These are phyloP conservation scores for Gossypium australe DNA, from an alignment of 345 rosid genomes.

Conservation along the genomic window DNA sequence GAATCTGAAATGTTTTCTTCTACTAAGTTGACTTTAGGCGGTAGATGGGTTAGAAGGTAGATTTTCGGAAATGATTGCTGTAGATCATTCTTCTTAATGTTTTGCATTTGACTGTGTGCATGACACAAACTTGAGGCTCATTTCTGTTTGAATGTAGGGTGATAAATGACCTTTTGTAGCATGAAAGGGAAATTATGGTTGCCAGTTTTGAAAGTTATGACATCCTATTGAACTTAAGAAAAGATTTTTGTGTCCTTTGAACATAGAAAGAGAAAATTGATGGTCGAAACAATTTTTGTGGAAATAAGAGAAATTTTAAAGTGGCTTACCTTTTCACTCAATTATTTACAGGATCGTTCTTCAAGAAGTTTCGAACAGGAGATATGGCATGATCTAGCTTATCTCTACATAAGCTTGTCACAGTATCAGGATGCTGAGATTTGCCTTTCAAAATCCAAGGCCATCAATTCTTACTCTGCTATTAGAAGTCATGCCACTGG, in stretches of 20 bases:
- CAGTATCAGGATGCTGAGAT: slow-evolving; percentile 73
- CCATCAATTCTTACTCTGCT: slow-evolving; percentile 45
- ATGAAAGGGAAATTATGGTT: not conserved
- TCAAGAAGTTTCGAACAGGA: slow-evolving; percentile 51
- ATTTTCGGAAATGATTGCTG: not conserved
- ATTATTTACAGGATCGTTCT: slow-evolving; percentile 29
- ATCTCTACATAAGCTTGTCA: slow-evolving; percentile 51
- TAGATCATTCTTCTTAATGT: not conserved
- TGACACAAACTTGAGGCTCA: not conserved
- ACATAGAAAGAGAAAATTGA: not conserved
- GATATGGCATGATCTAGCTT: slow-evolving; percentile 75
- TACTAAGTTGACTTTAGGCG: not conserved
- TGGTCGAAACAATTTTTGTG: too few relatives aligned
- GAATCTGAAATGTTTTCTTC: not conserved
- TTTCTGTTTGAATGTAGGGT: not conserved
- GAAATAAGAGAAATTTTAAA: not conserved
- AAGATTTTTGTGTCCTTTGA: not conserved
- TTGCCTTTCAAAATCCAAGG: slow-evolving; percentile 71
- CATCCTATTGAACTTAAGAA: not conserved
- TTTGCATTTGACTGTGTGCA: not conserved
- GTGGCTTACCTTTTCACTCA: slow-evolving; percentile 1
- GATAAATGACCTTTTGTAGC: not conserved
- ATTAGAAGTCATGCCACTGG: slow-evolving; percentile 53
- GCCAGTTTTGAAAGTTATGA: not conserved
- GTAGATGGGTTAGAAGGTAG: slow-evolving; percentile 4